Evolutionary conservation across 1,139 yeast species (phyloP), one percentile per base, ranked within the genome.

Genomic region (Sugiyamaella paludigena): DNA sequence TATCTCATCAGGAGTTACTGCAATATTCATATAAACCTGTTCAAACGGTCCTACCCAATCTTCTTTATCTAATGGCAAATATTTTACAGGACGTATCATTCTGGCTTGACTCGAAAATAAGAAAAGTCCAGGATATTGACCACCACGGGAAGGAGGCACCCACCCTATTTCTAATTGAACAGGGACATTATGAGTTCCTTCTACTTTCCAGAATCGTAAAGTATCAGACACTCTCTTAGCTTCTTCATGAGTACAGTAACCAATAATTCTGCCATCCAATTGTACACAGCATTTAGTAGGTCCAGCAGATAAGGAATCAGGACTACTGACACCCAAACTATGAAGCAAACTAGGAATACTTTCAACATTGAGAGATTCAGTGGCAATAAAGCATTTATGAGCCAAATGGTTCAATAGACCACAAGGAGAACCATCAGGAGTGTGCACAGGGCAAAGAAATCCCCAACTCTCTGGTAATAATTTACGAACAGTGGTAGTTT

Each of bases 361-460:
- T 7, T 85, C 76, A n/a, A 84, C 92, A 64, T 89, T 95, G 2
- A 84, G 73, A 38, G 82, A 84, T 41, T 72, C 71, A 8, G 98
- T 91, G 5, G 96, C 81, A 55, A 92, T 85, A 61, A 79, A 77
- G 77, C 99, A 92, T 69, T 87, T 88, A 71, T 92, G 97, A 9
- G 98, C 84, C 74, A 92, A 84, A 75, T 92, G 99, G 71, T 94
- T 94, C 62, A 92, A 77, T 67, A 92, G 76, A 73, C 99, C 99
- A 84, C 99, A 92, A 19, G 99, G 99, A 45, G 98, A 87, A 63
- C 99, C 99, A 85, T 92, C 99, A 2, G 99, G 99, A 12, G 99
- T 92, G 71, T 92, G 98, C 13, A 94, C 98, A 16, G 99, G 98
- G 74, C 99, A 94, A 61, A 94, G 73, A 77, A 92, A 94, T 5